Conservation (phyloP, 2,329 filamentous ascomycete genomes). For the Ceratocystis lukuohia region DNA sequence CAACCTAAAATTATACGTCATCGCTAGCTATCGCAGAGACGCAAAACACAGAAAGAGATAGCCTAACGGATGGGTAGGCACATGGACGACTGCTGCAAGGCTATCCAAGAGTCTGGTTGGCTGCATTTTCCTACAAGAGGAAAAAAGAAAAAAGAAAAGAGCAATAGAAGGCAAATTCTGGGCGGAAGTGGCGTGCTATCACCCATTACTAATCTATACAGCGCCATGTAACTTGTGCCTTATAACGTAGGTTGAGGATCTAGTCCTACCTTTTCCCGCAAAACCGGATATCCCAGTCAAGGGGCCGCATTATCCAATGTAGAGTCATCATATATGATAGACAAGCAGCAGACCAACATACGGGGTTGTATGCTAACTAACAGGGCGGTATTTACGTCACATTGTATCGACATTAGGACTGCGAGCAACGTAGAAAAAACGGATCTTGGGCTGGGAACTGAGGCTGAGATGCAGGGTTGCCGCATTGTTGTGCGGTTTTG, state of each 20-base stretch:
- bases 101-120: too few species aligned
- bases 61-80: too few species aligned
- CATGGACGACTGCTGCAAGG: too few species aligned
- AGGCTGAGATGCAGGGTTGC: background rate
- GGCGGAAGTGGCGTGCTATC: background rate
- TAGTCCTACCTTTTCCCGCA: background rate
- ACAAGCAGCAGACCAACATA: background rate
- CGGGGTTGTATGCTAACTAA: background rate
- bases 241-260: background rate
- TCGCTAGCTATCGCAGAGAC: too few species aligned
- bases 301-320: background rate
- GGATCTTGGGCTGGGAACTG: background rate
- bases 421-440: background rate
- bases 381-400: background rate
- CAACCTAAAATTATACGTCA: too few species aligned
- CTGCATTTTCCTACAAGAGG: too few species aligned
- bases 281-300: constrained; percentile 1
- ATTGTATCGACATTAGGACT: background rate
- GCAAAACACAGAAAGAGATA: too few species aligned
- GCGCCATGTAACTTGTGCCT: background rate
- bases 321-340: background rate
- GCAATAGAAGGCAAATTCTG: too few species aligned
- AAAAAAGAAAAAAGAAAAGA: too few species aligned
- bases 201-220: background rate
- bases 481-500: background rate